phyloP scores from a whole-genome alignment of 1,284 basidiomycete genomes.

The Gomphus bonarii region DNA sequence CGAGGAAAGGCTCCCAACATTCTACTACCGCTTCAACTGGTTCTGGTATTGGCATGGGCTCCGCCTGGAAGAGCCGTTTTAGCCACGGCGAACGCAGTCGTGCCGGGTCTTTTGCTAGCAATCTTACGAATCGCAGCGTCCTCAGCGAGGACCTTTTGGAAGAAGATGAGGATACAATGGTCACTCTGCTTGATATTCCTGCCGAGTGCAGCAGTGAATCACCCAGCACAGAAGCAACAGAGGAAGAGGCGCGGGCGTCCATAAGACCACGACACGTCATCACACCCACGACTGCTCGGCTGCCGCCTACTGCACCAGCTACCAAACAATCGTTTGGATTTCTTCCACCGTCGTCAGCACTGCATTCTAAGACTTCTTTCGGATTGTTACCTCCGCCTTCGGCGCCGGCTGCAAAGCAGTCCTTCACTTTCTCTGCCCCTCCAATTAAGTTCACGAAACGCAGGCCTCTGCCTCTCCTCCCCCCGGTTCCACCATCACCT shows the following conservation, averaged over 20 bases:
- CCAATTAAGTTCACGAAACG: slow-evolving; percentile 27
- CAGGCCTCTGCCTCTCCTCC: slow-evolving; percentile 50
- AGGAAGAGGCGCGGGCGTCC: slow-evolving; percentile 18
- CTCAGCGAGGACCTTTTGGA: slow-evolving; percentile 72
- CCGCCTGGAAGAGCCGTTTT: slow-evolving; percentile 54
- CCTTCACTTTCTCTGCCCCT: slow-evolving; percentile 2
- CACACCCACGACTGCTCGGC: slow-evolving; percentile 22
- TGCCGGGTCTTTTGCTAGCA: slow-evolving; percentile 61
- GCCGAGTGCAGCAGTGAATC: slow-evolving; percentile 4
- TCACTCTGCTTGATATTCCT: slow-evolving; percentile 1
- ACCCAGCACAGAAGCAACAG: slow-evolving; percentile 18
- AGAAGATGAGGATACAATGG: slow-evolving; percentile 53
- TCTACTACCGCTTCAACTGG: slow-evolving; percentile 42
- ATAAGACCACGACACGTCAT: slow-evolving; percentile 20
- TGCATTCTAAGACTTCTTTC: slow-evolving; percentile 28
- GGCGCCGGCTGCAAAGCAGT: slow-evolving; percentile 5
- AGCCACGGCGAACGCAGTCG: slow-evolving; percentile 43
- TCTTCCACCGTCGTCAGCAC: slow-evolving; percentile 36
- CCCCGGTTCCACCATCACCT: slow-evolving; percentile 64
- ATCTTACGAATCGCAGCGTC: slow-evolving; percentile 51
- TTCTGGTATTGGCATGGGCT: slow-evolving; percentile 55
- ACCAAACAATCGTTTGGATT: slow-evolving; percentile 20
- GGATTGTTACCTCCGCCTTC: slow-evolving; percentile 29
- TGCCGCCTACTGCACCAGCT: slow-evolving; percentile 43
- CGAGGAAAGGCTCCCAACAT: slow-evolving; percentile 44